Evolutionary conservation across 768 basidiomycete genomes (phyloP).

Genomic region (Phlebiopsis flavidoalba): DNA sequence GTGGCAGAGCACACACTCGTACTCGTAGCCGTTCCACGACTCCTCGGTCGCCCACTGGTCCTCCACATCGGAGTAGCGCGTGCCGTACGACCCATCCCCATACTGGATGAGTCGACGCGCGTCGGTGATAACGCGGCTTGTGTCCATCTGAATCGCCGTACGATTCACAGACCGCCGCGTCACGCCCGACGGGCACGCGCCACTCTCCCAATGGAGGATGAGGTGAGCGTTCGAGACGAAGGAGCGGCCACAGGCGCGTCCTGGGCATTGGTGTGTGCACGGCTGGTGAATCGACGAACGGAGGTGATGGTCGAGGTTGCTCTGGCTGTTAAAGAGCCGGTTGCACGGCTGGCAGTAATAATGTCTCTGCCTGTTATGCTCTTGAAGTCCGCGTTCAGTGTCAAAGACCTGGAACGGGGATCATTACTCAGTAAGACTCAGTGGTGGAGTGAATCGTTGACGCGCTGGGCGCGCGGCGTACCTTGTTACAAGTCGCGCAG

Average conservation of each 20-base stretch:
- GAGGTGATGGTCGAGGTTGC: slow-evolving; percentile 41
- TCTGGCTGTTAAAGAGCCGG: slow-evolving; percentile 31
- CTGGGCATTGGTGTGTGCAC: slow-evolving; percentile 29
- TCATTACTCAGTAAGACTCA: too few species aligned
- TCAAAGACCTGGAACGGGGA: slow-evolving; percentile 1
- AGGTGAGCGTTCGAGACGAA: slow-evolving; percentile 54
- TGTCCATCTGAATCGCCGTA: slow-evolving; percentile 36
- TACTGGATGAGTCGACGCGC: slow-evolving; percentile 44
- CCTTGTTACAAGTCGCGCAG: slow-evolving; percentile 6
- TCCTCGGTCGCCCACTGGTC: slow-evolving; percentile 31
- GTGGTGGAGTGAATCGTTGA: too few species aligned
- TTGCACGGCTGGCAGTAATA: slow-evolving; percentile 3
- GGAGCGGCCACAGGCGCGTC: slow-evolving; percentile 34
- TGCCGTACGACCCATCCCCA: slow-evolving; percentile 12
- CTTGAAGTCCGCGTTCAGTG: slow-evolving; percentile 1
- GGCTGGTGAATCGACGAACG: slow-evolving; percentile 42
- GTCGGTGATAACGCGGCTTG: slow-evolving; percentile 43
- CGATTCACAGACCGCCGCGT: slow-evolving; percentile 30
- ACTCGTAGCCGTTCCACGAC: slow-evolving; percentile 39
- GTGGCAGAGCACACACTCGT: slow-evolving; percentile 65
- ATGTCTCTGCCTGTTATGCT: slow-evolving; percentile 10
- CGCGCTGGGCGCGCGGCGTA: too few species aligned
- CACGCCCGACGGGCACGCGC: slow-evolving; percentile 46
- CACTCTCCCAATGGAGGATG: slow-evolving; percentile 56
- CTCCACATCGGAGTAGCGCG: slow-evolving; percentile 24